These are phyloP conservation scores for Apiospora sp. DNA, from an alignment of 2,329 filamentous ascomycete genomes.

Conservation along the genomic window DNA sequence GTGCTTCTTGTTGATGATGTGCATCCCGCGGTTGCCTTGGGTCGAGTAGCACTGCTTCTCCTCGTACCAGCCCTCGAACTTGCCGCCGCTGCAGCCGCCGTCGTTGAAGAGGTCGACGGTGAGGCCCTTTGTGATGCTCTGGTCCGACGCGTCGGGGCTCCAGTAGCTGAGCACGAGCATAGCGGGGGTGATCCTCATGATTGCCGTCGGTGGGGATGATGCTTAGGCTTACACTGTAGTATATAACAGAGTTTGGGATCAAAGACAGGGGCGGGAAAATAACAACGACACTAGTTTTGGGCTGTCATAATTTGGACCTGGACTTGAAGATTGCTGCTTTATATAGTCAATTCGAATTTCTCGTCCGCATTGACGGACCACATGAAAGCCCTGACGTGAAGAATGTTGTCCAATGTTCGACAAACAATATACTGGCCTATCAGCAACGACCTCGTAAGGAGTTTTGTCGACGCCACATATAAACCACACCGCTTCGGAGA, in stretches of 20 bases:
- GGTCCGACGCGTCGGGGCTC: background rate
- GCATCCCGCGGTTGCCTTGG: slow-evolving; percentile 5
- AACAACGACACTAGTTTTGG: background rate
- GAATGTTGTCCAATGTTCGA: background rate
- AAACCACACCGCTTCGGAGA: background rate
- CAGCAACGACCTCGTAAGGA: background rate
- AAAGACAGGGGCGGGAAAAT: background rate
- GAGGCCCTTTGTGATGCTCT: background rate
- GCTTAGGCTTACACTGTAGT: background rate
- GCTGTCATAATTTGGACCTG: background rate
- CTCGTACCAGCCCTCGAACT: slow-evolving; percentile 8
- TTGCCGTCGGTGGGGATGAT: background rate
- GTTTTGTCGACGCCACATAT: background rate
- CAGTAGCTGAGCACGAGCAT: slow-evolving; percentile 6
- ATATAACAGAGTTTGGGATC: background rate
- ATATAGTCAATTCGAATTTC: background rate
- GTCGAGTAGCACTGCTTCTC: slow-evolving; percentile 1
- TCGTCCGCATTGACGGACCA: too few relatives aligned
- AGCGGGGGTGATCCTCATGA: background rate
- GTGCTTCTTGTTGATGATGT: slow-evolving; percentile 12
- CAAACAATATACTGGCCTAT: background rate
- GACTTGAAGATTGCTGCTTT: background rate
- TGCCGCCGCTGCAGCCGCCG: slow-evolving; percentile 1
- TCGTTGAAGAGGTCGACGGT: slow-evolving; percentile 14
- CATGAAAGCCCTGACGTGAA: background rate